These are phyloP conservation scores for Epichloe elymi DNA, from an alignment of 2,329 filamentous ascomycete genomes.

Conservation along the genomic window DNA sequence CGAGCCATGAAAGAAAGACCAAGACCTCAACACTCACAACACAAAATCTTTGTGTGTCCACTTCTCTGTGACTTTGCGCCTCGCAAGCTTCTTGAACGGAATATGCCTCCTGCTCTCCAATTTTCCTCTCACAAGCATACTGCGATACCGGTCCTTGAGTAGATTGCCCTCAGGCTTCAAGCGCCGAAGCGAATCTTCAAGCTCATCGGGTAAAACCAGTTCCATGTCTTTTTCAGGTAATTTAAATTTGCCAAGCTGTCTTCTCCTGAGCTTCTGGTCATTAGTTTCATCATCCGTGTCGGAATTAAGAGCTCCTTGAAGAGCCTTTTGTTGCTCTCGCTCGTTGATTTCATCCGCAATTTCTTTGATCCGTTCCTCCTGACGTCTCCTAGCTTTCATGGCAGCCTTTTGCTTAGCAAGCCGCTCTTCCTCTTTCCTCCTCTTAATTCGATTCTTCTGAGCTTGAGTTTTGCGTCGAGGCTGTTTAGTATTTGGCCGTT, in stretches of 20 bases:
- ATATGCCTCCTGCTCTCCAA: slow-evolving; percentile 71
- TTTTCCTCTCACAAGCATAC: slow-evolving; percentile 76
- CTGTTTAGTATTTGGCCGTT: slow-evolving; percentile 49
- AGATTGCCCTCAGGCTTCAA: slow-evolving; percentile 94
- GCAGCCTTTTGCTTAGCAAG: slow-evolving; percentile 61
- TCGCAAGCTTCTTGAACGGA: slow-evolving; percentile 70
- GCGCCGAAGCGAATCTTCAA: slow-evolving; percentile 67
- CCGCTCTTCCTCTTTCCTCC: slow-evolving; percentile 77
- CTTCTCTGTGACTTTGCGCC: slow-evolving; percentile 78
- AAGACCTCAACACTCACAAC: background rate
- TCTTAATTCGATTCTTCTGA: slow-evolving; percentile 78
- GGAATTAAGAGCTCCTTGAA: slow-evolving; percentile 27
- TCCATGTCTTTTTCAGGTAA: slow-evolving; percentile 71
- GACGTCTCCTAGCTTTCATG: slow-evolving; percentile 58
- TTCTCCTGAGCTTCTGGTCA: slow-evolving; percentile 52
- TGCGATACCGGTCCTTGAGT: slow-evolving; percentile 83
- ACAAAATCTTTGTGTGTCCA: slow-evolving; percentile 93
- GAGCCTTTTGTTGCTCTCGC: slow-evolving; percentile 36
- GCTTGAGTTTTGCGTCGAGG: slow-evolving; percentile 74
- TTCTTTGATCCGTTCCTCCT: slow-evolving; percentile 58
- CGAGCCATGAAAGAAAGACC: background rate
- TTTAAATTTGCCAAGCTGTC: slow-evolving; percentile 59
- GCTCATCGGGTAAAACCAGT: slow-evolving; percentile 68
- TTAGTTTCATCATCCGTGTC: slow-evolving; percentile 44
- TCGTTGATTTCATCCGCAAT: slow-evolving; percentile 51